A percentile compares a stretch with the other conserved stretches of the same genome.
Evolutionary conservation across 148 eudicot species (phyloP).

Genomic region (Arbutus unedo): DNA sequence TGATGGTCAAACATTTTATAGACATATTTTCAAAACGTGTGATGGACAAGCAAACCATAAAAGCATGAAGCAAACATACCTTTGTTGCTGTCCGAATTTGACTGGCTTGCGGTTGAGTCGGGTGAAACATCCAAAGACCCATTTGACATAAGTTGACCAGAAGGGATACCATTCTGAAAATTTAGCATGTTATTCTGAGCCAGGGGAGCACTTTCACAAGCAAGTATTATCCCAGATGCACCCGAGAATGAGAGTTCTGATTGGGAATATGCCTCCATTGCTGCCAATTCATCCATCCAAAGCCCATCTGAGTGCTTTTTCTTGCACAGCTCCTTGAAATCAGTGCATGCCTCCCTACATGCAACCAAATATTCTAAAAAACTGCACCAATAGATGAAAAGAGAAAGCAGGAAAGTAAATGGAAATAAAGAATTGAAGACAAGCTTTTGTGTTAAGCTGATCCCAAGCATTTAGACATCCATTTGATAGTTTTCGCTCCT

Average conservation of each 20-base stretch:
- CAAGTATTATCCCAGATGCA: conserved; percentile 41
- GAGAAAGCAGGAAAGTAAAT: neutral
- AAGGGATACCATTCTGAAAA: neutral
- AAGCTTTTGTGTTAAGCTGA: conserved; percentile 1
- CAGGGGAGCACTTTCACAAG: conserved; percentile 30
- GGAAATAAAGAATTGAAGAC: neutral
- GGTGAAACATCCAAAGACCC: conserved; percentile 28
- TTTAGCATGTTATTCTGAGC: conserved; percentile 12
- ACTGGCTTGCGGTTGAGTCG: conserved; percentile 23
- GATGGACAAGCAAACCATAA: neutral
- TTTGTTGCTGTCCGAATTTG: conserved; percentile 27
- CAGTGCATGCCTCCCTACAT: conserved; percentile 48
- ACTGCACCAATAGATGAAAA: neutral
- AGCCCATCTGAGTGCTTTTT: conserved; percentile 47
- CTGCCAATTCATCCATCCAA: conserved; percentile 59
- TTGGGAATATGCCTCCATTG: conserved; percentile 40
- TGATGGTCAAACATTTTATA: neutral
- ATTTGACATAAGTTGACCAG: conserved; percentile 17
- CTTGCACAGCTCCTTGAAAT: conserved; percentile 52
- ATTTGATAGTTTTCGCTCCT: neutral
- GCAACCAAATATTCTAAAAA: neutral
- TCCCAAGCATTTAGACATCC: neutral
- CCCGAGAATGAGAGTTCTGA: conserved; percentile 36
- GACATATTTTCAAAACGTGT: neutral
- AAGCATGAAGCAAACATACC: conserved; percentile 20